Evolutionary conservation across 83 land plant species (phyloP), one percentile per base, ranked within the genome.

Genomic region (Thuja plicata): DNA sequence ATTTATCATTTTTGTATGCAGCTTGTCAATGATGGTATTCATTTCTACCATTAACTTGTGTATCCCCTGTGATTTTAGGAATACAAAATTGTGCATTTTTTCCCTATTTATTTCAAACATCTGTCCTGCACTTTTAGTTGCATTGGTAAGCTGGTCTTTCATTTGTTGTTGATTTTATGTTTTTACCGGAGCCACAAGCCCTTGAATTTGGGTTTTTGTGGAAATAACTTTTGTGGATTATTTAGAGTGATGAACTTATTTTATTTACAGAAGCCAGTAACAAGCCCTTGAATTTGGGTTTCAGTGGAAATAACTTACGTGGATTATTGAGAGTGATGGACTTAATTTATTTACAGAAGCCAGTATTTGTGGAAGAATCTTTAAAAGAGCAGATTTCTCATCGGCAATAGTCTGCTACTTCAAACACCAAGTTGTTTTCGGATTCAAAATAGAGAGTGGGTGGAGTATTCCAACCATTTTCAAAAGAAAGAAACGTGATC

Each of bases 1-100:
- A 38, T 38, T 38, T 38, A 1, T 0, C 0, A 38, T 48, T 90
- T 92, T 77, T 94, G 93, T 88, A 91, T 94, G 94, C 90, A 90
- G 30, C 91, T 96, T 50, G 52, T 96, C 21, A 92, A 84, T 60
- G 93, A 93, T 81, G 95, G 97, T 96, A 6, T 55, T 89, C 12
- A 9, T 48, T 48, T 48, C 52, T 48, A 9, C 52, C 52, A 48
- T 48, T 48, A 9, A 48, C 52, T 48, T 48, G n/a, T 48, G 8
- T 9, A 48, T 12, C 54, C 15, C 15, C 54, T 50, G 2, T 3
- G 13, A 48, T 48, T 48, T 9, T 12, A 48, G 52, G 52, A 48
- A 11, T 48, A 48, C 11, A 48, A 48, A 11, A 48, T 48, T 48
- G 52, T 86, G 21, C 30, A 74, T 19, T 83, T 66, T 37, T 41